Percentiles rank a stretch among this genome's conserved stretches.
Conservation (phyloP, 768 basidiomycete genomes). For the Chalciporus sphaerocephalus region DNA sequence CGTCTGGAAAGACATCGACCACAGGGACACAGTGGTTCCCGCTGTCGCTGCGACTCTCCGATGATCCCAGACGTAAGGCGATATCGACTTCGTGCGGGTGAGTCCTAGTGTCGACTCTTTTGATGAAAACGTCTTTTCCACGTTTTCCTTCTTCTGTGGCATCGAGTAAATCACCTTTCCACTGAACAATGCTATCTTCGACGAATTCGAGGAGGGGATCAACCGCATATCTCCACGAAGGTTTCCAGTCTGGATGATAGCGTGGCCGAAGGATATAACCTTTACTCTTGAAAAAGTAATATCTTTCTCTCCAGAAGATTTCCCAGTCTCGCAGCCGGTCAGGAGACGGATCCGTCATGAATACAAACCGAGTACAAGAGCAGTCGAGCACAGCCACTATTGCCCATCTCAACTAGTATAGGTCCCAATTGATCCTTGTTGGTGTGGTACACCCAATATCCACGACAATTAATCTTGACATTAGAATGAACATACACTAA, state of each 20-base stretch:
- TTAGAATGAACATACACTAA: too few species aligned
- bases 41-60: neutral
- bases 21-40: constrained; percentile 22
- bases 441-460: too few species aligned
- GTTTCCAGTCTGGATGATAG: constrained; percentile 20
- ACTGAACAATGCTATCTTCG: too few species aligned
- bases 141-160: neutral
- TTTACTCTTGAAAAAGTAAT: constrained; percentile 4
- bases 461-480: neutral
- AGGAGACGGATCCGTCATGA: neutral
- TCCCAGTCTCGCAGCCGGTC: neutral
- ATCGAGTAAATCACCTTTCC: neutral
- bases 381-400: too few species aligned
- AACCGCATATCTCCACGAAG: constrained; percentile 19
- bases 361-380: too few species aligned
- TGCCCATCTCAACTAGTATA: neutral
- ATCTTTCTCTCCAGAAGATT: constrained; percentile 10
- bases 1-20: constrained; percentile 11
- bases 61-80: neutral
- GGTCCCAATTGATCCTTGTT: too few species aligned
- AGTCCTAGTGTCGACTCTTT: neutral
- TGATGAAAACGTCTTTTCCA: constrained; percentile 3
- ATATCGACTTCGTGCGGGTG: neutral
- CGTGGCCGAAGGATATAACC: constrained; percentile 25
- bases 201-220: too few species aligned